A percentile compares a stretch with the other conserved stretches of the same genome.
Conservation (phyloP, 306 rosid species). For the Quercus robur region DNA sequence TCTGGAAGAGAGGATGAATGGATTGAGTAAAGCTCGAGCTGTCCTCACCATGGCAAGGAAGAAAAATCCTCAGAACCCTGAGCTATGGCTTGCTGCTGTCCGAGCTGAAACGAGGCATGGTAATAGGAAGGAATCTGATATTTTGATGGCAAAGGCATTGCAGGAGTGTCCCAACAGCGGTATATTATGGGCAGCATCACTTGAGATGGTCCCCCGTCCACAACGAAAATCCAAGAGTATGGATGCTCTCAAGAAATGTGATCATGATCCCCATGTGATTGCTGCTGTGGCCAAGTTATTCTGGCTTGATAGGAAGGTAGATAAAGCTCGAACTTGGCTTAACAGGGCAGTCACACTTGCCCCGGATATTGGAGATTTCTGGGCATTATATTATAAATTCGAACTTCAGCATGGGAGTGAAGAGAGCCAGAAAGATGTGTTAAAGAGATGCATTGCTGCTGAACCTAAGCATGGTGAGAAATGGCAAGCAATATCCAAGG, state of each 20-base stretch:
- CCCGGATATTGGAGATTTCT: slow-evolving; percentile 91
- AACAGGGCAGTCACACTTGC: slow-evolving; percentile 89
- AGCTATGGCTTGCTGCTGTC: slow-evolving; percentile 91
- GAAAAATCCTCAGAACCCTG: slow-evolving; percentile 87
- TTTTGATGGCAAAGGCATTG: slow-evolving; percentile 88
- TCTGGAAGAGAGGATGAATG: slow-evolving; percentile 83
- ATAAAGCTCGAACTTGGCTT: slow-evolving; percentile 86
- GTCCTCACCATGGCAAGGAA: slow-evolving; percentile 81
- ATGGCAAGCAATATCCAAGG: slow-evolving; percentile 81
- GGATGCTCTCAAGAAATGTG: slow-evolving; percentile 92
- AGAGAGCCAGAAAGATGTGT: slow-evolving; percentile 77
- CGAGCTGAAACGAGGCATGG: slow-evolving; percentile 81
- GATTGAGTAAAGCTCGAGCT: slow-evolving; percentile 88
- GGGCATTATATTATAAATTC: slow-evolving; percentile 82
- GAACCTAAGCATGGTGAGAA: slow-evolving; percentile 95
- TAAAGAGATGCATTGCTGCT: slow-evolving; percentile 67
- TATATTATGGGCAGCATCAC: slow-evolving; percentile 78
- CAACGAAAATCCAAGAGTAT: slow-evolving; percentile 78
- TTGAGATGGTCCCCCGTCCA: slow-evolving; percentile 93
- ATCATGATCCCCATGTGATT: slow-evolving; percentile 82
- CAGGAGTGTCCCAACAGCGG: slow-evolving; percentile 91
- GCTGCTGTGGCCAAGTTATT: slow-evolving; percentile 86
- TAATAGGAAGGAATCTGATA: slow-evolving; percentile 76
- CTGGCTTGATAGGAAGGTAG: slow-evolving; percentile 88
- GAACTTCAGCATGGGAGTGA: slow-evolving; percentile 89